These are phyloP conservation scores for Stemphylium lycopersici DNA, from an alignment of 2,329 filamentous ascomycete genomes.

Conservation along the genomic window DNA sequence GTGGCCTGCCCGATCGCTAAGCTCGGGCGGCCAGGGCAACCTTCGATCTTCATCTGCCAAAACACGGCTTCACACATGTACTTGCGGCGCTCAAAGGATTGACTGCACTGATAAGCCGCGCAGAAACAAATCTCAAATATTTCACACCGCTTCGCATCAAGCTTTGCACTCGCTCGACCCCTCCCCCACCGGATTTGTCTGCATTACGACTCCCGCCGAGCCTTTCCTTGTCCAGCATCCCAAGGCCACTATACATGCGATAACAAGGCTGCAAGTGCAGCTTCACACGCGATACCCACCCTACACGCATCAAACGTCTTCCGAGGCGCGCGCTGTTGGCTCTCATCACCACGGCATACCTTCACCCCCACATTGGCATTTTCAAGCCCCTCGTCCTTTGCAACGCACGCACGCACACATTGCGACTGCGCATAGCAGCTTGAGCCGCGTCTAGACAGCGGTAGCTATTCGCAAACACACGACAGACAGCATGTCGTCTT, in stretches of 20 bases:
- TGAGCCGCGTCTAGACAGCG: constrained; percentile 23
- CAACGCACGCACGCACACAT: constrained; percentile 18
- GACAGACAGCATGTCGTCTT: constrained; percentile 58
- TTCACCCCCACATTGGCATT: constrained; percentile 37
- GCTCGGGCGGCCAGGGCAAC: constrained; percentile 19
- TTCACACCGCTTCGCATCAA: constrained; percentile 3
- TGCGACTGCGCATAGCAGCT: constrained; percentile 28
- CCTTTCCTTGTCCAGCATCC: constrained; percentile 12
- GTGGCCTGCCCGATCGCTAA: constrained; percentile 23
- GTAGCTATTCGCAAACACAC: constrained; percentile 12
- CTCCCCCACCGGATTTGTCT: constrained; percentile 19
- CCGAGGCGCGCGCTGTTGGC: constrained; percentile 3
- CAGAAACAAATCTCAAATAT: neutral
- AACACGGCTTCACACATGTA: constrained; percentile 16
- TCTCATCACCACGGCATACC: constrained; percentile 3
- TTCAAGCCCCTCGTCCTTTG: constrained; percentile 35
- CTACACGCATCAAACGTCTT: neutral
- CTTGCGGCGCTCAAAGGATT: constrained; percentile 3
- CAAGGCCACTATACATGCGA: constrained; percentile 22
- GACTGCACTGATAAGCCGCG: constrained; percentile 4
- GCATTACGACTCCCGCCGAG: constrained; percentile 15
- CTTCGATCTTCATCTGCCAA: constrained; percentile 22
- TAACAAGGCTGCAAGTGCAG: constrained; percentile 26
- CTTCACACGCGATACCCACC: constrained; percentile 10
- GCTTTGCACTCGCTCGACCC: constrained; percentile 20